These are phyloP conservation scores for Jasminum sambac DNA, from an alignment of 257 asterid genomes.

Conservation along the genomic window DNA sequence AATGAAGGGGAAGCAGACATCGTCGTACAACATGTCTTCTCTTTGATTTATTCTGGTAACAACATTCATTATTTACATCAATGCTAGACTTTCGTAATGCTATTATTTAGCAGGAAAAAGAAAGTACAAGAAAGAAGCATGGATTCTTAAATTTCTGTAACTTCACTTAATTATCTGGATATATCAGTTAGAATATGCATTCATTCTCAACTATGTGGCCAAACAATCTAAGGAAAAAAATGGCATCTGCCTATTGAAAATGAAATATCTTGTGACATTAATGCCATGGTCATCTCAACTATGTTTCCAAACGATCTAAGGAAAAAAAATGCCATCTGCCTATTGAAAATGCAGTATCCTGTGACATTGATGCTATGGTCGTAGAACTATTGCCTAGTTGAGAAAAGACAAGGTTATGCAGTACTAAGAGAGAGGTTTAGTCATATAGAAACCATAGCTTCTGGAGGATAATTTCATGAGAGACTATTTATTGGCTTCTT, in stretches of 20 bases:
- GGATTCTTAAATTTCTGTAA: conserved; percentile 11
- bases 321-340: background rate
- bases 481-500: conserved; percentile 1
- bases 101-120: background rate
- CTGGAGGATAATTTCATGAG: conserved; percentile 6
- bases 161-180: conserved; percentile 3
- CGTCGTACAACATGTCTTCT: conserved; percentile 75
- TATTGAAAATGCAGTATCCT: background rate
- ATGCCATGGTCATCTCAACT: conserved; percentile 7
- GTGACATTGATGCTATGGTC: background rate
- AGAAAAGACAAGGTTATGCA: conserved; percentile 7
- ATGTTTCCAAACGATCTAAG: conserved; percentile 13
- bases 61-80: conserved; percentile 21
- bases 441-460: background rate
- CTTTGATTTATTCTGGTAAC: conserved; percentile 86
- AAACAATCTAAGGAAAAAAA: conserved; percentile 5
- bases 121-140: background rate
- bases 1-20: conserved; percentile 97
- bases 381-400: conserved; percentile 9
- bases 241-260: background rate
- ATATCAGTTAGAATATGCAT: conserved; percentile 5
- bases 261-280: background rate
- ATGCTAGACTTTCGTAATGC: background rate
- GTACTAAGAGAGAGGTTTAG: background rate
- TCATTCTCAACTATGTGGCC: conserved; percentile 16